phyloP scores from a whole-genome alignment of 2,329 filamentous ascomycete genomes.

The Pseudodiploospora longispora region DNA sequence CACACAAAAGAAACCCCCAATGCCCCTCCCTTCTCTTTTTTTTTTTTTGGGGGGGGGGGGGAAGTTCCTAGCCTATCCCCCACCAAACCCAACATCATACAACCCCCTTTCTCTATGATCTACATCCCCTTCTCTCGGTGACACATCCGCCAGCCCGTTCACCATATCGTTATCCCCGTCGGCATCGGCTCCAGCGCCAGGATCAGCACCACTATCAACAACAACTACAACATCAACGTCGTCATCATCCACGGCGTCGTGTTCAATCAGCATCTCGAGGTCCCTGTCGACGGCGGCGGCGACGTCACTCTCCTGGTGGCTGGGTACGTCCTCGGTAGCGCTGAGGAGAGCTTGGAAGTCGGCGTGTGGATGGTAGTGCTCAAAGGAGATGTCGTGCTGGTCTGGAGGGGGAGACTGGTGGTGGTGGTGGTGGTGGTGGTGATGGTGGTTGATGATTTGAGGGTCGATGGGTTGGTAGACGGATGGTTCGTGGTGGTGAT shows the following conservation, averaged over 20 bases:
- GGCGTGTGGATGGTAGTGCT: slow-evolving; percentile 33
- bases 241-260: slow-evolving; percentile 36
- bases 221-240: slow-evolving; percentile 15
- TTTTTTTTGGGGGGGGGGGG: no score
- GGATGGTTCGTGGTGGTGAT: slow-evolving; percentile 19
- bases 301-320: slow-evolving; percentile 19
- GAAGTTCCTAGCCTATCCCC: neutral
- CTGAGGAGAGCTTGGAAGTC: slow-evolving; percentile 48
- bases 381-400: slow-evolving; percentile 28
- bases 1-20: slow-evolving; percentile 4
- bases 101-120: slow-evolving; percentile 17
- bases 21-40: neutral
- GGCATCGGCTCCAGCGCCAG: slow-evolving; percentile 13
- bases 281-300: slow-evolving; percentile 40
- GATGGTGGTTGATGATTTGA: slow-evolving; percentile 45
- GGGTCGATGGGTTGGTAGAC: slow-evolving; percentile 51
- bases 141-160: slow-evolving; percentile 2
- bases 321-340: slow-evolving; percentile 32
- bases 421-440: slow-evolving; percentile 20
- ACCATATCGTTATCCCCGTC: slow-evolving; percentile 7
- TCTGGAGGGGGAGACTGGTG: slow-evolving; percentile 4
- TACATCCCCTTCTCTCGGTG: slow-evolving; percentile 9
- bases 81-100: slow-evolving; percentile 23
- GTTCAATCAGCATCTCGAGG: slow-evolving; percentile 44
- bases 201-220: slow-evolving; percentile 10